Base-by-base conservation (phyloP, 352 stramenopile genomes). In the Globisporangium spiculum region DNA sequence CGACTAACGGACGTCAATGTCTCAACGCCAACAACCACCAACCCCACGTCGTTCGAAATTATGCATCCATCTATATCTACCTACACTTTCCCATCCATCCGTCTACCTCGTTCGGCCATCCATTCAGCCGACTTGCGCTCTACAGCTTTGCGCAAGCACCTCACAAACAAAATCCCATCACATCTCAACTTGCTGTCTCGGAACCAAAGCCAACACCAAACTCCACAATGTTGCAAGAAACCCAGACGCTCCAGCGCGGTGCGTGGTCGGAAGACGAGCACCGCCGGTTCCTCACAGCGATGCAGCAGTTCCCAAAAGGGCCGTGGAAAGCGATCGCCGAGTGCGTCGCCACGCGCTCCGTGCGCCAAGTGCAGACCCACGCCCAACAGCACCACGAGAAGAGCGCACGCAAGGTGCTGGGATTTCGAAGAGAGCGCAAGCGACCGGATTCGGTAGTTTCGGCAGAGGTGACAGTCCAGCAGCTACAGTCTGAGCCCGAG, bases 341-440 rank as follows among this genome's bases (percentile, higher is more conserved):
- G 41, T 58, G 53, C 57, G 56, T 76, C 44, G 57, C 58, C 34
- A 67, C 70, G 44, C 61, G 70, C 34, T 71, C 70, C n/a, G 67
- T 74, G 26, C 64, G 67, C 27, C 70, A 76, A 38, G 59, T 70
- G 48, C 70, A 71, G 26, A 73, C 70, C 5, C 70, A 76, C 46
- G 70, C 70, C 7, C 70, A 76, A 32, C 72, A 76, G 52, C 72
- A 74, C 63, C 67, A 69, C 27, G 59, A 76, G 36, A 76, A 76
- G 56, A 61, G 73, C 26, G 53, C 54, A 32, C 67, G 67, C 16
- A 67, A 68, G 24, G 32, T 72, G n/a, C 50, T 68, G 26, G 69
- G 38, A 6, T 44, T 67, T 18, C 41, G 56, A n/a, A 48, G 65
- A 24, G 62, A 61, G 1, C 53, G 53, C 53, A 58, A 58, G 26